A percentile compares a stretch with the other conserved stretches of the same genome.
phyloP scores from a whole-genome alignment of 2,329 filamentous ascomycete genomes.

The Hypocreales sp. region DNA sequence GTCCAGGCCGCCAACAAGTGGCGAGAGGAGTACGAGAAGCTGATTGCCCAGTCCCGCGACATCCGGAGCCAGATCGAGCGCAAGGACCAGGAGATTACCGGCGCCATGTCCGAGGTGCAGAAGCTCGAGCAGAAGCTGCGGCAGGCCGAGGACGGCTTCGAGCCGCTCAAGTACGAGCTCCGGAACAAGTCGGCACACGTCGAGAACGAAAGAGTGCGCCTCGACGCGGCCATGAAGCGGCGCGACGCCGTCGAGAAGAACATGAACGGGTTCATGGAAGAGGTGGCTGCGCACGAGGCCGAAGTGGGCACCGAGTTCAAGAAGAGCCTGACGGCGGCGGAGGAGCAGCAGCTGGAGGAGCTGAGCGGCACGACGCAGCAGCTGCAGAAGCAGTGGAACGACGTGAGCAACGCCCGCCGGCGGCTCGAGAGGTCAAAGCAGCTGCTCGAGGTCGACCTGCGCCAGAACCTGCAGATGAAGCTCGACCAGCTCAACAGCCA shows the following conservation, averaged over 20 bases:
- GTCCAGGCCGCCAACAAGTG: constrained; percentile 62
- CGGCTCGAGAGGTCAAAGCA: constrained; percentile 71
- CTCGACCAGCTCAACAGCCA: constrained; percentile 73
- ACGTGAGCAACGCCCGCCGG: constrained; percentile 55
- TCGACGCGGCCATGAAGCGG: constrained; percentile 51
- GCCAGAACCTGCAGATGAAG: constrained; percentile 76
- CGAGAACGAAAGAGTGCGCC: constrained; percentile 54
- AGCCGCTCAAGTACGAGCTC: constrained; percentile 63
- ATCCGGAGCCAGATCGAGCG: constrained; percentile 57
- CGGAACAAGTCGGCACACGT: constrained; percentile 60
- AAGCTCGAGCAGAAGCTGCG: constrained; percentile 66
- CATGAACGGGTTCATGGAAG: constrained; percentile 61
- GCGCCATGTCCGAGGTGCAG: constrained; percentile 67
- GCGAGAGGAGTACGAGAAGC: constrained; percentile 56
- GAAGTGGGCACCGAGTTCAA: constrained; percentile 83
- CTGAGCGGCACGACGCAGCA: constrained; percentile 56
- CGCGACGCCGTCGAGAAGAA: constrained; percentile 58
- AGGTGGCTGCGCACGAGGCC: constrained; percentile 59
- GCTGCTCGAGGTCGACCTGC: constrained; percentile 70
- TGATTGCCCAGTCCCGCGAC: constrained; percentile 46
- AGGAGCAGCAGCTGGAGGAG: constrained; percentile 65
- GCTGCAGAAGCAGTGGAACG: constrained; percentile 61
- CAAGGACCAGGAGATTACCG: constrained; percentile 80
- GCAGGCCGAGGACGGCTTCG: constrained; percentile 69
- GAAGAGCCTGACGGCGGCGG: constrained; percentile 68